Evolutionary conservation across 2,329 filamentous ascomycete genomes (phyloP).

Genomic region (Xylariaceae sp.): DNA sequence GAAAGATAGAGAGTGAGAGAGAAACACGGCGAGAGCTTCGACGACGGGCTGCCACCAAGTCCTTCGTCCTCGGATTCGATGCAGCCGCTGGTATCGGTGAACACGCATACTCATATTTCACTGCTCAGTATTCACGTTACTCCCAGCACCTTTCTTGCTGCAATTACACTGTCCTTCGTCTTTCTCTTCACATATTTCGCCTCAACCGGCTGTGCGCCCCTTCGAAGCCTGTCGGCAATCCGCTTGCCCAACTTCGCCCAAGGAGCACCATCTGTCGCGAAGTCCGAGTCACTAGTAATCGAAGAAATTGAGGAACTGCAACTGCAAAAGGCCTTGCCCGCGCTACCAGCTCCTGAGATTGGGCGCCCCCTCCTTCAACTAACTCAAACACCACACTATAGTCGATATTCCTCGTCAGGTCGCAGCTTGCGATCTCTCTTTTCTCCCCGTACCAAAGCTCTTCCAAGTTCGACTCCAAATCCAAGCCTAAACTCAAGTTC

Average conservation of each 20-base stretch:
- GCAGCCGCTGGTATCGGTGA: constrained; percentile 65
- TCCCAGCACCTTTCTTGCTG: constrained; percentile 62
- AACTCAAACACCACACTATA: constrained; percentile 32
- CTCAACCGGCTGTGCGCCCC: constrained; percentile 44
- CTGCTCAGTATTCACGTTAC: constrained; percentile 64
- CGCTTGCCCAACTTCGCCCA: constrained; percentile 16
- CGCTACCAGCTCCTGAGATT: constrained; percentile 33
- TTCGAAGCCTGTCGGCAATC: constrained; percentile 43
- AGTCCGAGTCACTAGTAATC: constrained; percentile 15
- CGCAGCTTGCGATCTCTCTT: constrained; percentile 40
- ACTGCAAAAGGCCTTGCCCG: constrained; percentile 27
- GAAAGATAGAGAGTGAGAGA: constrained; percentile 2
- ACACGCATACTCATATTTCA: constrained; percentile 67
- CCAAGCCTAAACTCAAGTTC: constrained; percentile 12
- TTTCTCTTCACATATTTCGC: constrained; percentile 58
- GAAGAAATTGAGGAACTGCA: constrained; percentile 20
- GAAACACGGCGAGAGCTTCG: constrained; percentile 10
- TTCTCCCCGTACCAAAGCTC: constrained; percentile 34
- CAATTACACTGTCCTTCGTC: constrained; percentile 55
- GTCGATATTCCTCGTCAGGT: constrained; percentile 28
- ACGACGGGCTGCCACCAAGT: constrained; percentile 16
- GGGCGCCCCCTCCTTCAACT: constrained; percentile 35
- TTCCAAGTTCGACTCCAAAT: constrained; percentile 19
- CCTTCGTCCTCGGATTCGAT: constrained; percentile 47
- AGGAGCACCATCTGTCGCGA: constrained; percentile 7